Conservation (phyloP, 164 flowering plant species). For the Liquidambar formosana region DNA sequence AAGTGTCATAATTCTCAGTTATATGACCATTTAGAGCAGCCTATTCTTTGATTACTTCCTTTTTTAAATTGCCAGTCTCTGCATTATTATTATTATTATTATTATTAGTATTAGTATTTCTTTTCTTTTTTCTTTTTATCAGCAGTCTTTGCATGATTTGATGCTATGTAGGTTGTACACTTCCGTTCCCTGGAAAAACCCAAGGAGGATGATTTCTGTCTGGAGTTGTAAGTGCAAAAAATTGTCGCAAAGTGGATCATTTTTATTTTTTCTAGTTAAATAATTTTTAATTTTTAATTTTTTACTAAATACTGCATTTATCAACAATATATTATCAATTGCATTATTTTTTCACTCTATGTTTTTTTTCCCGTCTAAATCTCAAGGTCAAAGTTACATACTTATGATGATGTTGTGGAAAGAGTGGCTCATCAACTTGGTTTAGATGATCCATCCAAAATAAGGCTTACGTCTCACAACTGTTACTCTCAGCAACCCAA, state of each 20-base stretch:
- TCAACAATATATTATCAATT: neutral
- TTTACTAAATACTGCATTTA: neutral
- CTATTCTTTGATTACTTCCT: no score
- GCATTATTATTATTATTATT: no score
- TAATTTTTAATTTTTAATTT: no score
- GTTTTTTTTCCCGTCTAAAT: slow-evolving; percentile 3
- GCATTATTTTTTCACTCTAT: neutral
- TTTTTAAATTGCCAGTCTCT: neutral
- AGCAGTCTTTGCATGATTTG: slow-evolving; percentile 2
- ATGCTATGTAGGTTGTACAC: slow-evolving; percentile 64
- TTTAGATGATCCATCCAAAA: slow-evolving; percentile 77
- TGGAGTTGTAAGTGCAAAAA: slow-evolving; percentile 71
- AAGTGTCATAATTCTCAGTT: no score
- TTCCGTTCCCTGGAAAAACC: slow-evolving; percentile 93
- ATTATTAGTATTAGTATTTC: no score
- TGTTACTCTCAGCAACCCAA: slow-evolving; percentile 77
- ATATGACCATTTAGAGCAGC: no score
- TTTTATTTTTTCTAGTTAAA: no score
- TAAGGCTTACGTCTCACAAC: slow-evolving; percentile 80
- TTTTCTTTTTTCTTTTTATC: no score
- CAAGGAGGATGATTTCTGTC: slow-evolving; percentile 85
- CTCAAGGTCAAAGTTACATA: slow-evolving; percentile 60
- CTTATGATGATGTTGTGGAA: slow-evolving; percentile 87
- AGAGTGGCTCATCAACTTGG: slow-evolving; percentile 71
- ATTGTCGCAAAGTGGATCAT: no score